phyloP scores from a whole-genome alignment of 306 rosid species.

The Quillaja saponaria region DNA sequence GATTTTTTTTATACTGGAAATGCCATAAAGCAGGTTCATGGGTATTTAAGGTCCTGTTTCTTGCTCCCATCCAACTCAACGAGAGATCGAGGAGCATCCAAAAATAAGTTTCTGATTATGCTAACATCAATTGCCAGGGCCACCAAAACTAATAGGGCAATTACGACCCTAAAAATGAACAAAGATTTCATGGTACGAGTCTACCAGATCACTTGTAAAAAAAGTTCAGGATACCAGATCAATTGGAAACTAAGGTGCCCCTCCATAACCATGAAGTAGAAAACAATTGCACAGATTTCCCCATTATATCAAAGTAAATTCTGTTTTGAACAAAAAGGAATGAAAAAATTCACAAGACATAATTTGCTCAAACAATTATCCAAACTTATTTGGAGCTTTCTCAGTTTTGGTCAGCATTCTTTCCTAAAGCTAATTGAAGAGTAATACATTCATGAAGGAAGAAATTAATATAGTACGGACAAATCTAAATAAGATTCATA shows the following conservation, averaged over 20 bases:
- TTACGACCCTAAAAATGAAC: neutral
- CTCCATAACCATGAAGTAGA: neutral
- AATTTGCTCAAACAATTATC: neutral
- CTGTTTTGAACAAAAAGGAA: no score
- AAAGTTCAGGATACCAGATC: neutral
- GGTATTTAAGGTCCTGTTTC: no score
- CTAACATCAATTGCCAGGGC: neutral
- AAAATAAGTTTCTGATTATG: neutral
- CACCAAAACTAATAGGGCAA: slow-evolving; percentile 7
- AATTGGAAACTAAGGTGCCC: neutral
- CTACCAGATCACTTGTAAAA: neutral
- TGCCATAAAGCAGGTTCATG: no score
- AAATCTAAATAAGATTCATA: no score
- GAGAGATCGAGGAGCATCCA: no score
- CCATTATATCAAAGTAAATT: neutral
- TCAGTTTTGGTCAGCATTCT: neutral
- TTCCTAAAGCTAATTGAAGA: neutral
- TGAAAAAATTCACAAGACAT: neutral
- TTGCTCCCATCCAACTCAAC: no score
- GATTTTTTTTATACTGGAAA: neutral
- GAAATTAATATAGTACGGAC: neutral
- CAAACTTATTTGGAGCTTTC: neutral
- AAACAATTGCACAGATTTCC: neutral
- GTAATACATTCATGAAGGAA: no score
- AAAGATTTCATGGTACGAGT: neutral